Evolutionary conservation across 176 grass and related monocot genomes (phyloP).

Genomic region (Phragmites australis): DNA sequence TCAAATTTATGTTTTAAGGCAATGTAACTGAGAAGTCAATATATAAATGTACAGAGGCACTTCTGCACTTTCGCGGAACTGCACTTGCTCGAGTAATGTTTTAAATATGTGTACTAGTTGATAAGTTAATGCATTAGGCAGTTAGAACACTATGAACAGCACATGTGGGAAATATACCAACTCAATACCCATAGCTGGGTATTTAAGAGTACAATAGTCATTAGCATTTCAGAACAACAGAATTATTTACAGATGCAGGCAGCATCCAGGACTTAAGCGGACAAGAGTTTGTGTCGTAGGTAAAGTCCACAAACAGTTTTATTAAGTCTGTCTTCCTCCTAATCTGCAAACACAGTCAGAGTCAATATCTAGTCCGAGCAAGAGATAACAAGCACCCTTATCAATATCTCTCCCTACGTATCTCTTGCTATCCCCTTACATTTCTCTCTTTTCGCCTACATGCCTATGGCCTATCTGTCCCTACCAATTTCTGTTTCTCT

Average conservation of each 20-base stretch:
- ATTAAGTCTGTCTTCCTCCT: background rate
- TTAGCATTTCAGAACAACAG: background rate
- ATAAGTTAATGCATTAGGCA: background rate
- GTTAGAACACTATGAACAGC: conserved; percentile 4
- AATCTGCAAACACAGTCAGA: background rate
- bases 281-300: background rate
- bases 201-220: conserved; percentile 1
- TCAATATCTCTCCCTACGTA: background rate
- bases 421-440: background rate
- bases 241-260: background rate
- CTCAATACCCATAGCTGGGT: background rate
- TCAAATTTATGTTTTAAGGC: background rate
- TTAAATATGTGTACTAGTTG: background rate
- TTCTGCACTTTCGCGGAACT: background rate
- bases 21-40: no score
- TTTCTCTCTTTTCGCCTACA: background rate
- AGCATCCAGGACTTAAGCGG: background rate
- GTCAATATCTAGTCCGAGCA: background rate
- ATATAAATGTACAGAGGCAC: no score
- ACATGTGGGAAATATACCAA: background rate
- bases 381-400: background rate
- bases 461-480: background rate
- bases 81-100: background rate
- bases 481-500: background rate
- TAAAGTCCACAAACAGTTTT: background rate